phyloP scores from a whole-genome alignment of 1,284 basidiomycete genomes.

The Naganishia sp. region DNA sequence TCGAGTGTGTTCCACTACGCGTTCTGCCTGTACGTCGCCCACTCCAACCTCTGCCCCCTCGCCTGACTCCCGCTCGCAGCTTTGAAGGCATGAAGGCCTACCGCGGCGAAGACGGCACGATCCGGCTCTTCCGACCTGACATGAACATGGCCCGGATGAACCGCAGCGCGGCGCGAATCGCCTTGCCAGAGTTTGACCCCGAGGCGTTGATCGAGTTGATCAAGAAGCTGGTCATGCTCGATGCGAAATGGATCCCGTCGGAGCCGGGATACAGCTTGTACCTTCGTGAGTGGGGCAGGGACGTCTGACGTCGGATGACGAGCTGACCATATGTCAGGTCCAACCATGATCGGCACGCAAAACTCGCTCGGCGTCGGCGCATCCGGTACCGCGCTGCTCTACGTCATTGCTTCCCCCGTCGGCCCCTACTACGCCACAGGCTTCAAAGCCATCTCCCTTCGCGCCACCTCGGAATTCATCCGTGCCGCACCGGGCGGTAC shows the following conservation, averaged over 20 bases:
- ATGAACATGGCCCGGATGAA: conserved; percentile 87
- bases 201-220: conserved; percentile 78
- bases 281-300: conserved; percentile 60
- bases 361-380: conserved; percentile 84
- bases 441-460: conserved; percentile 92
- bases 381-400: conserved; percentile 86
- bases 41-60: background rate
- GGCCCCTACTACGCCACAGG: conserved; percentile 94
- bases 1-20: conserved; percentile 93
- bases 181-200: conserved; percentile 70
- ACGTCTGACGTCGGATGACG: background rate
- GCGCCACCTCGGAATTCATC: conserved; percentile 86
- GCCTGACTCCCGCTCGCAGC: conserved; percentile 19
- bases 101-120: conserved; percentile 71
- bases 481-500: conserved; percentile 91
- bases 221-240: conserved; percentile 81
- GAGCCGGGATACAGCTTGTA: conserved; percentile 89
- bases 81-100: conserved; percentile 99
- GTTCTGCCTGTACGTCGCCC: conserved; percentile 51
- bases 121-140: conserved; percentile 92
- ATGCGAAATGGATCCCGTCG: conserved; percentile 90
- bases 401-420: conserved; percentile 90
- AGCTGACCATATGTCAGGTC: conserved; percentile 41
- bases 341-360: conserved; percentile 80
- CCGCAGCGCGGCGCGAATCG: conserved; percentile 54